Conservation (phyloP, 805 yeast genomes). For the Lachancea thermotolerans region DNA sequence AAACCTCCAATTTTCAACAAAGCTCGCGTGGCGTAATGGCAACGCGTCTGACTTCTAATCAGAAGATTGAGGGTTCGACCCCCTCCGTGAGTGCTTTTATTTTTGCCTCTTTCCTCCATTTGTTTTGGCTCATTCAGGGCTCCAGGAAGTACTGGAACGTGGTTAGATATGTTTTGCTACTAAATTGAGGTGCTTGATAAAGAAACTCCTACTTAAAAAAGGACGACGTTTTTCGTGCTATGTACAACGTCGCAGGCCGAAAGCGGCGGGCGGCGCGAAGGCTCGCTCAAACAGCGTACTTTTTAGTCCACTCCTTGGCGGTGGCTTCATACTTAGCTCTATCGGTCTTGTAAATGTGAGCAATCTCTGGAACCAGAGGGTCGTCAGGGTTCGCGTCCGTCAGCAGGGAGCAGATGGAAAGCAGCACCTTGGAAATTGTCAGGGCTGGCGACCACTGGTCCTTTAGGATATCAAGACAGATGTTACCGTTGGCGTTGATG, state of each 20-base stretch:
- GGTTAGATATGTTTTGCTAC: not conserved
- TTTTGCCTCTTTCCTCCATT: constrained; percentile 7
- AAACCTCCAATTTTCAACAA: not conserved
- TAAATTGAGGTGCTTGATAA: not conserved
- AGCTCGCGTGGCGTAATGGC: constrained; percentile 52
- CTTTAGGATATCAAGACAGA: constrained; percentile 92
- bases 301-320: constrained; percentile 98
- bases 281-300: constrained; percentile 71
- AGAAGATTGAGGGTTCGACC: constrained; percentile 52
- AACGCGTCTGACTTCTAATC: constrained; percentile 52
- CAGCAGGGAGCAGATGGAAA: constrained; percentile 89
- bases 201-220: not conserved
- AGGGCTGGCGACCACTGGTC: constrained; percentile 99
- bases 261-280: not conserved
- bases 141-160: not conserved
- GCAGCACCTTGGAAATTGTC: constrained; percentile 89
- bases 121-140: not conserved
- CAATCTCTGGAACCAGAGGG: constrained; percentile 97
- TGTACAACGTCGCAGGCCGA: not conserved
- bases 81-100: constrained; percentile 44
- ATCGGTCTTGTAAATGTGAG: constrained; percentile 92
- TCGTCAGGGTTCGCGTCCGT: constrained; percentile 99
- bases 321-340: constrained; percentile 91
- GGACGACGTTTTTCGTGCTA: not conserved
- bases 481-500: constrained; percentile 91